Percentiles rank a stretch among this genome's conserved stretches.
Conservation (phyloP, 1,139 yeast genomes). For the Suhomyces chickasaworum region DNA sequence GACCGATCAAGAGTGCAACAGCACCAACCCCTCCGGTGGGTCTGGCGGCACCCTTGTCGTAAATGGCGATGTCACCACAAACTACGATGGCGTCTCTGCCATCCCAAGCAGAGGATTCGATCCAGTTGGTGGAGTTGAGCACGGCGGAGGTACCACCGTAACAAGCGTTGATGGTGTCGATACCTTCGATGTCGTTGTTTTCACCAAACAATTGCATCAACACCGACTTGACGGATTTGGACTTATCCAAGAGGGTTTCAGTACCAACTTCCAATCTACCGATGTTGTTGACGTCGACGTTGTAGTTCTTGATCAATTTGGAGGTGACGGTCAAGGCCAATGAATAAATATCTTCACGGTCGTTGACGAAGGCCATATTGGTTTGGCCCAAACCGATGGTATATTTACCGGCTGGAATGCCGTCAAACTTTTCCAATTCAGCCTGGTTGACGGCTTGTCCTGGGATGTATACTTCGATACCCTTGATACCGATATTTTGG, state of each 20-base stretch:
- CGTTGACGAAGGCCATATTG: slow-evolving; percentile 96
- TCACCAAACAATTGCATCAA: slow-evolving; percentile 92
- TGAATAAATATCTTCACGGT: slow-evolving; percentile 96
- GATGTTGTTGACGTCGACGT: slow-evolving; percentile 74
- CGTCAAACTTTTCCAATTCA: slow-evolving; percentile 82
- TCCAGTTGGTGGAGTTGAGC: slow-evolving; percentile 92
- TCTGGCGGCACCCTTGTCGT: slow-evolving; percentile 96
- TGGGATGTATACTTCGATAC: slow-evolving; percentile 90
- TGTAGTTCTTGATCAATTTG: slow-evolving; percentile 74
- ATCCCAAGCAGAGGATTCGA: slow-evolving; percentile 96
- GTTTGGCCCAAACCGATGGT: slow-evolving; percentile 99
- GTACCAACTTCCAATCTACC: slow-evolving; percentile 99
- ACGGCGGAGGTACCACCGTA: slow-evolving; percentile 98
- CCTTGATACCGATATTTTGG: slow-evolving; percentile 92
- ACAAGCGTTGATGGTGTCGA: slow-evolving; percentile 96
- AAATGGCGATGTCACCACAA: slow-evolving; percentile 96
- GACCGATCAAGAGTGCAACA: slow-evolving; percentile 93
- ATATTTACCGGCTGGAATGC: slow-evolving; percentile 91
- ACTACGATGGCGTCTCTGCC: slow-evolving; percentile 98
- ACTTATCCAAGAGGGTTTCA: slow-evolving; percentile 94
- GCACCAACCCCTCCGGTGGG: slow-evolving; percentile 99
- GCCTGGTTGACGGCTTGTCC: slow-evolving; percentile 80
- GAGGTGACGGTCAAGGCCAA: slow-evolving; percentile 82
- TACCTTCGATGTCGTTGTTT: slow-evolving; percentile 91
- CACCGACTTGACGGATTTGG: slow-evolving; percentile 95